Base-by-base conservation (phyloP, 2,329 filamentous ascomycete species). In the Alternaria angustiovoidea region DNA sequence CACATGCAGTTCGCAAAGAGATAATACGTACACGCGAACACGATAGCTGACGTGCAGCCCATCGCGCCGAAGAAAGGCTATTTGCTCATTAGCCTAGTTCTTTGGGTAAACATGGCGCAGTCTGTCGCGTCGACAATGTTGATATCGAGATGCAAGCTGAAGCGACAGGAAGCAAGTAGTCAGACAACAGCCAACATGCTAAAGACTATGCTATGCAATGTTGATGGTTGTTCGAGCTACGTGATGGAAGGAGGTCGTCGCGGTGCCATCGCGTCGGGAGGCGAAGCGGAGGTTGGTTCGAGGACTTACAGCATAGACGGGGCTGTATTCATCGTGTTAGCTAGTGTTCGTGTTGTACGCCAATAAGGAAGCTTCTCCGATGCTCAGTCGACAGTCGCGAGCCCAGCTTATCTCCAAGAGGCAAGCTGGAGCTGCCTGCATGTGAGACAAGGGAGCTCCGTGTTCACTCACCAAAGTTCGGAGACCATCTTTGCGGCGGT, bases 271-370 rank as follows among this genome's bases (percentile, higher is more conserved):
- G 53, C 54, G 64, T 59, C 54, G 66, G 64, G 68, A 68, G 70
- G 65, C 66, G 67, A 68, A 57, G 64, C 56, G 57, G 53, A 62
- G 53, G 42, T 57, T 57, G 61, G 49, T 63, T 54, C 54, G 71
- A 54, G 51, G 77, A 97, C 94, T 93, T 89, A 98, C 95, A 88
- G 95, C 93, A 86, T 98, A 99, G 79, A 96, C 94, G 84, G 94
- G 94, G 86, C 94, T 99, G 75, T 66, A 78, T 38, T 22, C 51
- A 41, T 53, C 20, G 62, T 58, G 63, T 78, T 72, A 78, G 76
- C 75, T 70, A 41, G 44, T 20, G 51, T 57, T 53, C 62, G 65
- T 72, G 47, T 46, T 55, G 54, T 61, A 28, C 20, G 39, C 38
- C 16, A 12, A 12, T 39, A 36, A 16, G 12, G 46, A 28, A 51